phyloP scores from a whole-genome alignment of 305 asterid species.

The Solanum hybrid region DNA sequence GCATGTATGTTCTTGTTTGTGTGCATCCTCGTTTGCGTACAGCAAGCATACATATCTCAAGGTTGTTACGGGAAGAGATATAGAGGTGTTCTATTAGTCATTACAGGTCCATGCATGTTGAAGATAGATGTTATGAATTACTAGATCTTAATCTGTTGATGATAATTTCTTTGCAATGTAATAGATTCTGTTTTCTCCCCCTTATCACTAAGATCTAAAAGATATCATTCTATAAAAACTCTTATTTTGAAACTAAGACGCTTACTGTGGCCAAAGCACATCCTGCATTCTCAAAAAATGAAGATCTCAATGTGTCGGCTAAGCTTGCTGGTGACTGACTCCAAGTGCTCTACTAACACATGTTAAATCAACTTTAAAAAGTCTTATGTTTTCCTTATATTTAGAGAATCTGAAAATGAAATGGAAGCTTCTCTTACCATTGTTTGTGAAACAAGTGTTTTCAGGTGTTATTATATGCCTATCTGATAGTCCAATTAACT shows the following conservation, averaged over 20 bases:
- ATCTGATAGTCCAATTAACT: neutral
- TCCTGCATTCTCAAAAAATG: neutral
- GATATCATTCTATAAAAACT: neutral
- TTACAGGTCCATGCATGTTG: neutral
- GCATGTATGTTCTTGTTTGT: neutral
- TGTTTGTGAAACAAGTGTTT: neutral
- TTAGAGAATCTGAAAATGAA: neutral
- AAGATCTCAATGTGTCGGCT: neutral
- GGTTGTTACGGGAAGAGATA: neutral
- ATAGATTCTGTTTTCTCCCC: neutral
- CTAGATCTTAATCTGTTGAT: neutral
- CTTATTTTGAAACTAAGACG: neutral
- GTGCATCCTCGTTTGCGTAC: neutral
- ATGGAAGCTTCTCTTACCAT: neutral
- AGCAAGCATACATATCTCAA: neutral
- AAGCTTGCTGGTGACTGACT: neutral
- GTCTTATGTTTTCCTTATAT: neutral
- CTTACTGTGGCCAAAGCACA: neutral
- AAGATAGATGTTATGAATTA: neutral
- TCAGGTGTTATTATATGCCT: neutral
- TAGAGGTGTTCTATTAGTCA: neutral
- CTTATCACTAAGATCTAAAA: neutral
- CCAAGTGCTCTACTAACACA: neutral
- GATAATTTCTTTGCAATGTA: neutral
- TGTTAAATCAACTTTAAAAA: neutral